Base-by-base conservation (phyloP, 768 basidiomycete genomes). In the Daedaleopsis sinensis region DNA sequence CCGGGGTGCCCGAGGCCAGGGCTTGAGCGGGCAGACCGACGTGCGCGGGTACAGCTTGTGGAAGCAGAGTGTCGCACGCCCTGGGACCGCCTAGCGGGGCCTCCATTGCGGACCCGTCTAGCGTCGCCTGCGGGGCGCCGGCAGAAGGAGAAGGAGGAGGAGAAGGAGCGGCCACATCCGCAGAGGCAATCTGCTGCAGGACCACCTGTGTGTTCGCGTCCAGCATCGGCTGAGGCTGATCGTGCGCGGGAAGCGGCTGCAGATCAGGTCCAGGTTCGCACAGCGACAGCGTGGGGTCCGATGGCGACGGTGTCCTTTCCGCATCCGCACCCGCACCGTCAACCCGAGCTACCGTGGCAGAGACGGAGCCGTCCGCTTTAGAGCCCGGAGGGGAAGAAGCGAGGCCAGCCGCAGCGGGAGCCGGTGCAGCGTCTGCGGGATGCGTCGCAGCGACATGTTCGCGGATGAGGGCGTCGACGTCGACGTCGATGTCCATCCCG, bases 401-500 rank as follows among this genome's bases (percentile, higher is more conserved):
- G 3, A 21, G 27, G 27, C 7, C 27, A 32, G 7, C 3, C 21
- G 10, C 23, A 21, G 8, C 23, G 47, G 15, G 19, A 11, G 9
- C 13, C n/a, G 11, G 15, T 54, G 16, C 12, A 8, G 52, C 35
- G 39, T 12, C 39, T 42, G 39, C 18, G 39, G 39, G 23, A 49
- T 15, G 21, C 21, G 47, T 21, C 19, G 44, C 18, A 46, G 44
- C 15, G 4, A 46, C n/a, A 5, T 27, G 47, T 13, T 49, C 47
- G 21, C 23, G 9, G 19, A 49, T 9, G 23, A 49, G 13, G 15
- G 47, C 47, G 24, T 21, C 15, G 21, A 49, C 21, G 21, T 49
- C 47, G 21, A 49, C 61, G 27, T 52, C 60, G 35, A 57, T 52
- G 36, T 63, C 57, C 65, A 63, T 57, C 57, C 59, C 65, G 47